A percentile compares a stretch with the other conserved stretches of the same genome.
Conservation (phyloP, 177 flowering plant genomes). For the Vitis hybrid region DNA sequence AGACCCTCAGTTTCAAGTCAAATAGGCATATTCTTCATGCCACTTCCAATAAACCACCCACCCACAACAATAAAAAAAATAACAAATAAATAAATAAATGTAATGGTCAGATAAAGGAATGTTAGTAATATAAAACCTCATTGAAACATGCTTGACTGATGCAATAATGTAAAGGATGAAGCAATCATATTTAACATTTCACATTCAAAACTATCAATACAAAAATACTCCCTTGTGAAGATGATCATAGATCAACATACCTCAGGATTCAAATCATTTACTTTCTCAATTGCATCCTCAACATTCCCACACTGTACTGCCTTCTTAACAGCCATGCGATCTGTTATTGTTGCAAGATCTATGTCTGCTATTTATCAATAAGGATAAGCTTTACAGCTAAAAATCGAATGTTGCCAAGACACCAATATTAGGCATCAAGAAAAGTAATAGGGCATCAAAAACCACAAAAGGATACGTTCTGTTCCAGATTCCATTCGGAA, state of each 20-base stretch:
- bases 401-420: neutral
- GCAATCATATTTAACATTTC: too few relatives aligned
- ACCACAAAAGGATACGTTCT: constrained; percentile 54
- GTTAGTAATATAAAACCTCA: neutral
- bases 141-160: too few relatives aligned
- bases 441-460: neutral
- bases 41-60: too few relatives aligned
- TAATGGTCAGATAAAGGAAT: neutral
- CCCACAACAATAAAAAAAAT: neutral
- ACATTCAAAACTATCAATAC: neutral
- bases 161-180: too few relatives aligned
- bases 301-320: constrained; percentile 92
- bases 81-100: neutral
- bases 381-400: constrained; percentile 26
- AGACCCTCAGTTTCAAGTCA: too few relatives aligned
- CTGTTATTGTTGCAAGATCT: constrained; percentile 87
- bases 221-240: neutral
- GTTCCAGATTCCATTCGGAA: constrained; percentile 70
- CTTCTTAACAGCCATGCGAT: constrained; percentile 92
- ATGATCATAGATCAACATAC: constrained; percentile 25
- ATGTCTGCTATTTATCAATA: constrained; percentile 70
- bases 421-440: neutral
- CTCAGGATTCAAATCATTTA: constrained; percentile 94
- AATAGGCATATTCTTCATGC: too few relatives aligned
- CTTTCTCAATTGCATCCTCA: constrained; percentile 97